Evolutionary conservation across 345 rosid species (phyloP), one percentile per base, ranked within the genome.

Genomic region (Boechera stricta): DNA sequence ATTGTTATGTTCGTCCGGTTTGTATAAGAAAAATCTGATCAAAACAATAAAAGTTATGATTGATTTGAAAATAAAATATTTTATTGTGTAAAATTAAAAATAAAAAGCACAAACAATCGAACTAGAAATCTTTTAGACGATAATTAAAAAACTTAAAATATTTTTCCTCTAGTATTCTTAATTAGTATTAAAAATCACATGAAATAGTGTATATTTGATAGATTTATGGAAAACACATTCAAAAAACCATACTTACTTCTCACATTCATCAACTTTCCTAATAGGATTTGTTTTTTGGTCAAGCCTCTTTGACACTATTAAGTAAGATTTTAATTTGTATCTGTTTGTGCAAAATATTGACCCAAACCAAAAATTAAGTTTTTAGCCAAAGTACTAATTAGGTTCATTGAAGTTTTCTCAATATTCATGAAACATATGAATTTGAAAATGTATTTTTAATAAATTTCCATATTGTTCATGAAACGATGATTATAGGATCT

Each of bases 241-340:
- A 39, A 38, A 39, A 21, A 39, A 4, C n/a, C 52, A 47, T n/a
- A n/a, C 0, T n/a, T 47, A 6, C 21, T n/a, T 47, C 51, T 47
- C 21, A 7, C 51, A 45, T 15, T 13, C 49, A 45, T 5, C 18
- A 45, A 45, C 49, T 15, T 13, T 45, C 41, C n/a, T 49, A 32
- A 33, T 38, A 36, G 48, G 36, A 53, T 24, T 8, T 68, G 49
- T 53, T 38, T 64, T 18, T 47, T 31, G 21, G 72, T 68, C 39
- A 68, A 5, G 24, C 36, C 31, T 51, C 60, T 53, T 9, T 26
- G 41, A 39, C 68, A 39, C 68, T 67, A 11, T 38, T 6, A 51
- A 72, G 51, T 5, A 51, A 65, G 38, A 13, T 41, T 21, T 21
- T 4, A 9, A 39, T 21, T 7, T n/a, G 52, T 54, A 69, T 11